Conservation (phyloP, 805 yeast genomes). For the Priceomyces castillae region DNA sequence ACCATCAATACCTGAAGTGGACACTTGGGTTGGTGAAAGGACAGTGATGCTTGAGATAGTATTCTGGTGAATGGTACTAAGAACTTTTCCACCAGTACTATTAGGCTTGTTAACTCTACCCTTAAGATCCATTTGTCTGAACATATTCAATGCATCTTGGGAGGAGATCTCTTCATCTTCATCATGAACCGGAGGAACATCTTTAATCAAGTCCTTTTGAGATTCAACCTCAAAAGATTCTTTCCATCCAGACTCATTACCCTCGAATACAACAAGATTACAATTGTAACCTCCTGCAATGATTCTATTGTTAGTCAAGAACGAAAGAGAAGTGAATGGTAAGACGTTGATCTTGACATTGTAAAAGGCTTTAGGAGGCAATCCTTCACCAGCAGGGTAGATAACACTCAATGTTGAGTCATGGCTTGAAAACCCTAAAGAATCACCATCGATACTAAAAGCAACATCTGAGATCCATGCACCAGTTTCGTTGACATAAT, state of each 20-base stretch:
- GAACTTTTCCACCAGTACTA: constrained; percentile 33
- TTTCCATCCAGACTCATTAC: constrained; percentile 62
- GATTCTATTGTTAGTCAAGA: constrained; percentile 62
- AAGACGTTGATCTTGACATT: constrained; percentile 64
- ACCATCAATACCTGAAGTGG: constrained; percentile 86
- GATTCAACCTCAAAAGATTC: constrained; percentile 56
- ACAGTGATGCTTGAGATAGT: constrained; percentile 68
- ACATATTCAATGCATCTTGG: constrained; percentile 85
- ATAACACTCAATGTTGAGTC: constrained; percentile 82
- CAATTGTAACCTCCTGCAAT: constrained; percentile 92
- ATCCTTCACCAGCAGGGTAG: constrained; percentile 67
- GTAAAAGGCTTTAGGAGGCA: constrained; percentile 58
- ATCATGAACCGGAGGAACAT: constrained; percentile 32
- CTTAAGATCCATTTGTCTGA: constrained; percentile 91
- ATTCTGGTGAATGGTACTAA: constrained; percentile 86
- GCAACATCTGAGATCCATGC: constrained; percentile 92
- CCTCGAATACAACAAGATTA: constrained; percentile 82
- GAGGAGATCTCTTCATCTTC: constrained; percentile 59
- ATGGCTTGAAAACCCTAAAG: constrained; percentile 79
- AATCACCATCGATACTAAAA: constrained; percentile 77
- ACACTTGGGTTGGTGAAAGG: constrained; percentile 45
- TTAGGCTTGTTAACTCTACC: constrained; percentile 61
- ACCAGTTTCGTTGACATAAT: constrained; percentile 62
- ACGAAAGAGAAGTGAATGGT: constrained; percentile 77
- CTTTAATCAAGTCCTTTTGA: constrained; percentile 43